These are phyloP conservation scores for Moesziomyces sp. DNA, from an alignment of 1,284 basidiomycete species.

Conservation along the genomic window DNA sequence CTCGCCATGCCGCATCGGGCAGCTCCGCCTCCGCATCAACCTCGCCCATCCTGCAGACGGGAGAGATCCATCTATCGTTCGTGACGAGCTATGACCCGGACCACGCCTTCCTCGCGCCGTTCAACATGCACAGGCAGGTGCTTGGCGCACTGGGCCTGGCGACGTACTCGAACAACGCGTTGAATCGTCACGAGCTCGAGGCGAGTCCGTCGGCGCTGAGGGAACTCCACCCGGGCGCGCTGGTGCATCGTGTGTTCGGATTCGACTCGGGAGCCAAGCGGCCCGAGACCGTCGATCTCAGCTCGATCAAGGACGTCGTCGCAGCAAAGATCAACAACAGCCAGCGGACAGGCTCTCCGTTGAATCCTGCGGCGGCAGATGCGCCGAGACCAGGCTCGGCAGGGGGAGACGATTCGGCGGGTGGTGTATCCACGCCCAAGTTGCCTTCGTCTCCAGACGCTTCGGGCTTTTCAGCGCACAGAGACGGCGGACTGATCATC, in stretches of 20 bases:
- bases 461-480: conserved; percentile 53
- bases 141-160: conserved; percentile 62
- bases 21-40: conserved; percentile 5
- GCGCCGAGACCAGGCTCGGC: neutral
- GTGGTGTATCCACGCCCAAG: conserved; percentile 3
- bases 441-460: conserved; percentile 13
- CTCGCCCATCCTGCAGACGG: conserved; percentile 49
- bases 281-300: conserved; percentile 52
- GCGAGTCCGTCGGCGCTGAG: conserved; percentile 48
- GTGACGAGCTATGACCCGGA: conserved; percentile 62
- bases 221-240: conserved; percentile 57
- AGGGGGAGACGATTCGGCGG: neutral
- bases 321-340: conserved; percentile 28
- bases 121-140: conserved; percentile 62
- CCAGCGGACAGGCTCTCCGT: conserved; percentile 1
- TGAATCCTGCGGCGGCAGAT: neutral
- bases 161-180: conserved; percentile 26
- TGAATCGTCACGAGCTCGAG: conserved; percentile 40
- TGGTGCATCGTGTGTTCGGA: conserved; percentile 62
- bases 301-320: conserved; percentile 41
- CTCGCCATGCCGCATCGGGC: conserved; percentile 2
- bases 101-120: conserved; percentile 64
- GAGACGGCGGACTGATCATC: conserved; percentile 56
- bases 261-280: conserved; percentile 59
- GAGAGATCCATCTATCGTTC: conserved; percentile 64